Base-by-base conservation (phyloP, 2,329 filamentous ascomycete genomes). In the Alternaria burnsii region DNA sequence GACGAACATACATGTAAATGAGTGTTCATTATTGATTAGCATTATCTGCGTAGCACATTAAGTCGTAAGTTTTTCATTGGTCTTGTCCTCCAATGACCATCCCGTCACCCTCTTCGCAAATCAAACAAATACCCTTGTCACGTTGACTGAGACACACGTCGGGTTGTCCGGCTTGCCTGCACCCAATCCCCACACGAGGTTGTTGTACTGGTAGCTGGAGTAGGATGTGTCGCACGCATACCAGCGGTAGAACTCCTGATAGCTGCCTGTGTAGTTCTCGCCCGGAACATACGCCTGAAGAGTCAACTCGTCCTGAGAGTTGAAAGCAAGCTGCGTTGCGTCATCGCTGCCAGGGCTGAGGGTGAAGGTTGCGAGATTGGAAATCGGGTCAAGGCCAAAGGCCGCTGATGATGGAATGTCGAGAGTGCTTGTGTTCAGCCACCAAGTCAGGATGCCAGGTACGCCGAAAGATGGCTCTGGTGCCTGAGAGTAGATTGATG, bases 211-310 rank as follows among this genome's bases (percentile, higher is more conserved):
- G 62, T 84, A 84, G n/a, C 69, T 73, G 2, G 51, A 22, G 62
- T 71, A 79, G 50, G 80, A 76, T 1, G 81, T 84, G 41, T 74
- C 65, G 66, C 83, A 85, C 5, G 79, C 71, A 62, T 79, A 81
- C 83, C 83, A 85, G 61, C 76, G 74, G 57, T 80, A 71, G 67
- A 77, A 72, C 58, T 77, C 65, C 61, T 65, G 59, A n/a, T 41
- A 56, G 3, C 59, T 55, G 26, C 62, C 62, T 4, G 59, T 59
- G 12, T 62, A 67, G 1, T 76, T 71, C 8, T 70, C 77, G 61
- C 82, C 81, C 59, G 83, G 77, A 9, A 78, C 47, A 57, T 77
- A 82, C 2, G 72, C 71, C 50, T 76, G 76, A 28, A 84, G 75
- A 43, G 76, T 78, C 69, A 84, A 62, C 44, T 68, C 66, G 12